Conservation (phyloP, 2,329 filamentous ascomycete genomes). For the Exutisphaerella laricina region DNA sequence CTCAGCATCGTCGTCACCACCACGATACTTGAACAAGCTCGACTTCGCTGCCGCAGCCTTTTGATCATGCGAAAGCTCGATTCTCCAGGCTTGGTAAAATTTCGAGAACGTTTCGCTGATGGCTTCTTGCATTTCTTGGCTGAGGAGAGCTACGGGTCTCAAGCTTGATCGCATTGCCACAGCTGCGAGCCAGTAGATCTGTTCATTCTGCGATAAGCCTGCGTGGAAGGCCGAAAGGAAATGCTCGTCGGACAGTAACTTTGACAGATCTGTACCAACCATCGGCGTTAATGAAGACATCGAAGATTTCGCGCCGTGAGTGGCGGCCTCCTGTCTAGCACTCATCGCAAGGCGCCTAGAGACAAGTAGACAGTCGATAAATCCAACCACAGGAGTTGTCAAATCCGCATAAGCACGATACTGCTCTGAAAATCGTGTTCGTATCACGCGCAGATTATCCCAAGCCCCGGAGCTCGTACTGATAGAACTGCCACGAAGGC, state of each 20-base stretch:
- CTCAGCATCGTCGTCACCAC: slow-evolving; percentile 69
- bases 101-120: slow-evolving; percentile 63
- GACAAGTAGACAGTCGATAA: slow-evolving; percentile 64
- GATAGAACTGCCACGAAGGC: slow-evolving; percentile 3
- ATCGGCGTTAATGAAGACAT: slow-evolving; percentile 22
- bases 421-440: slow-evolving; percentile 60
- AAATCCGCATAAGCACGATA: slow-evolving; percentile 84
- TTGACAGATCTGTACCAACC: slow-evolving; percentile 13
- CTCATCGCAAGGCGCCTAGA: slow-evolving; percentile 15
- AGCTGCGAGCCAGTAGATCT: slow-evolving; percentile 22
- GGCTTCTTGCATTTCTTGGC: slow-evolving; percentile 33
- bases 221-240: slow-evolving; percentile 17
- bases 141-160: slow-evolving; percentile 8
- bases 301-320: not conserved
- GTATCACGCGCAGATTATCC: slow-evolving; percentile 52
- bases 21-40: slow-evolving; percentile 78
- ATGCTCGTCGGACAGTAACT: slow-evolving; percentile 23
- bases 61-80: slow-evolving; percentile 69
- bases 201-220: slow-evolving; percentile 19
- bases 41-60: slow-evolving; percentile 66
- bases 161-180: slow-evolving; percentile 18
- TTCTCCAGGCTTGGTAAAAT: slow-evolving; percentile 76
- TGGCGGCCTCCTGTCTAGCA: not conserved
- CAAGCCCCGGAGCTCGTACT: slow-evolving; percentile 12
- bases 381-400: slow-evolving; percentile 67